Evolutionary conservation across 371 early-diverging fungal species (phyloP).

Genomic region (Apophysomyces trapeziformis): DNA sequence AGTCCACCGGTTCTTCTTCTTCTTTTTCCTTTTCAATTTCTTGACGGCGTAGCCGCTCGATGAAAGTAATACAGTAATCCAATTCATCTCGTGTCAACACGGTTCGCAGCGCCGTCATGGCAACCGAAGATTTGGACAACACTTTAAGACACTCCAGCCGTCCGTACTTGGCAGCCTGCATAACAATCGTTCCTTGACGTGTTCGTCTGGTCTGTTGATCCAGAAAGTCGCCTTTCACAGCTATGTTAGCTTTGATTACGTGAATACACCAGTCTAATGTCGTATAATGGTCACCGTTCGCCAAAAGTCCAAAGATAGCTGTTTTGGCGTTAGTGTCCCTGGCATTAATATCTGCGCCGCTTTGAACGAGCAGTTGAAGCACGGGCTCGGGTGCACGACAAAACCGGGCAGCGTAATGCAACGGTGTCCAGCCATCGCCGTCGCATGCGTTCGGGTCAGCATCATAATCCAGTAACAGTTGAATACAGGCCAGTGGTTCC

Average conservation of each 20-base stretch:
- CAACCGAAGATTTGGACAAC: conserved; percentile 2
- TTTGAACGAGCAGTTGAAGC: conserved; percentile 28
- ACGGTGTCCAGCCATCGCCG: conserved; percentile 76
- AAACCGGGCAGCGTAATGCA: conserved; percentile 72
- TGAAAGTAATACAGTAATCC: not conserved
- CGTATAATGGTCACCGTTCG: conserved; percentile 22
- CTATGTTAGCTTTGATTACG: conserved; percentile 4
- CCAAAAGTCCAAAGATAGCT: conserved; percentile 41
- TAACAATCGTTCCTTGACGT: conserved; percentile 11
- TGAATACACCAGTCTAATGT: conserved; percentile 21
- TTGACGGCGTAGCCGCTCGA: not conserved
- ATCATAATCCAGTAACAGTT: conserved; percentile 33
- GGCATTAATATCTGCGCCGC: conserved; percentile 58
- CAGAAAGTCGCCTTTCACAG: conserved; percentile 13
- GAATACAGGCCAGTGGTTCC: conserved; percentile 45
- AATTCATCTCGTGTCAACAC: conserved; percentile 9
- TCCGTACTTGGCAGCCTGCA: conserved; percentile 18
- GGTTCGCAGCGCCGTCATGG: conserved; percentile 1
- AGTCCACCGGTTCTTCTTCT: not conserved
- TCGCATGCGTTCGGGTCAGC: conserved; percentile 66
- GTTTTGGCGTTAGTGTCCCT: conserved; percentile 36
- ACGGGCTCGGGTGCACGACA: conserved; percentile 40
- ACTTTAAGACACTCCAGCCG: conserved; percentile 17
- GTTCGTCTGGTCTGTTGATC: conserved; percentile 15
- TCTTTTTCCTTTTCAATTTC: conserved; percentile 2